Conservation (phyloP, 2,329 filamentous ascomycete genomes). For the Trichoderma brevicompactum region DNA sequence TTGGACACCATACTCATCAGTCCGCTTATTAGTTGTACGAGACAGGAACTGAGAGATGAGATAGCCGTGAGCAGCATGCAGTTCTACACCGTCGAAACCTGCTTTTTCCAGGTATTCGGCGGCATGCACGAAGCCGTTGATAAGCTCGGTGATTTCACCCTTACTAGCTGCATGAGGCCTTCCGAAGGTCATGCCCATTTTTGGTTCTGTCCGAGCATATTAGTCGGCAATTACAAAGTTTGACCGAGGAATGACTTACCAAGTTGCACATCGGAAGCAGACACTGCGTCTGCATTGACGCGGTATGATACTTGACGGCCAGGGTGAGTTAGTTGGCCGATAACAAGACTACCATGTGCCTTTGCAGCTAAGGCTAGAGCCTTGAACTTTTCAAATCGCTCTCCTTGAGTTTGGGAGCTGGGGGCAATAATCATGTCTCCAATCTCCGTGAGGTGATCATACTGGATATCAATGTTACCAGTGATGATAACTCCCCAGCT, state of each 20-base stretch:
- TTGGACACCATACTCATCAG: slow-evolving; percentile 53
- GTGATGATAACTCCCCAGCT: neutral
- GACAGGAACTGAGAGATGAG: slow-evolving; percentile 59
- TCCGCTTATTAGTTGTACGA: slow-evolving; percentile 53
- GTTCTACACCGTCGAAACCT: slow-evolving; percentile 59
- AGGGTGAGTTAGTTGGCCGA: slow-evolving; percentile 66
- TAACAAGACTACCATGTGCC: slow-evolving; percentile 61
- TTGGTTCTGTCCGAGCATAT: too few species aligned
- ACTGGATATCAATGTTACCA: neutral
- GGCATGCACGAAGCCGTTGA: slow-evolving; percentile 64
- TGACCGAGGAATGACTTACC: neutral
- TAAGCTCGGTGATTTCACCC: slow-evolving; percentile 58
- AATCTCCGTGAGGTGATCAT: neutral
- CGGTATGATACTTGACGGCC: slow-evolving; percentile 48
- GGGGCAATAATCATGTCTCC: neutral
- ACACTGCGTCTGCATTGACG: slow-evolving; percentile 30
- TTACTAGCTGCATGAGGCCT: slow-evolving; percentile 51
- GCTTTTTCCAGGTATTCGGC: slow-evolving; percentile 65
- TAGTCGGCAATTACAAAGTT: too few species aligned
- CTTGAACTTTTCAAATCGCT: slow-evolving; percentile 65
- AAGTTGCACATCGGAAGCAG: neutral
- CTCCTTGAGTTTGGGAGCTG: slow-evolving; percentile 55
- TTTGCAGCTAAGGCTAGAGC: slow-evolving; percentile 59
- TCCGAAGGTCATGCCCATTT: too few species aligned
- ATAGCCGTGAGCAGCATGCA: slow-evolving; percentile 61